Base-by-base conservation (phyloP, 148 eudicot genomes). In the Cornus controversa region DNA sequence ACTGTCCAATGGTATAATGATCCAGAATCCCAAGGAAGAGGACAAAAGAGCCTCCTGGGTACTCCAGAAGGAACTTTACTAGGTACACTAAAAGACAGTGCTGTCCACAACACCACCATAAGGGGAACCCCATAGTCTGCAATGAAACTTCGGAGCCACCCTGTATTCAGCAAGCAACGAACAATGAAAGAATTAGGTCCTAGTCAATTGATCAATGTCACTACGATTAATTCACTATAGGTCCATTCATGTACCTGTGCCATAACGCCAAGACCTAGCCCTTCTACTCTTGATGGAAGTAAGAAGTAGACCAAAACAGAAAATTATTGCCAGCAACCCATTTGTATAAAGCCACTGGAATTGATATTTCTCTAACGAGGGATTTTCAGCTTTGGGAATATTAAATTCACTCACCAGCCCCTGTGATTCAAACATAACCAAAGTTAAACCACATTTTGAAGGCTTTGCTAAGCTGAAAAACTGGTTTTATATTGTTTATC, bases 91-190 rank as follows among this genome's bases (percentile, higher is more conserved):
- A 80, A 94, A 28, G 98, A 94, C 75, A 92, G 11, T 58, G 81
- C 83, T 45, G 98, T 91, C 98, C 98, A 94, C n/a, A 83, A 37
- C 26, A 94, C 76, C 1, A 93, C 88, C 87, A 91, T 83, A 36
- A 93, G 75, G 22, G 97, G 97, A 78, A 94, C 97, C 26, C 98
- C 98, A 77, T 92, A 94, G 83, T 92, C 97, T 75, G 98, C 98
- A 71, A 88, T 86, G 24, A 88, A 85, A 74, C 94, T 85, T 77
- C 97, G 82, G 13, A 86, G 31, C 83, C 87, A 85, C 45, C 92
- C 98, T 94, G 85, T 34, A 71, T 66, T 65, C 14, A 34, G 74
- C 69, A 66, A 22, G 18, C 53, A 67, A 64, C 8, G 73, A 34
- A 40, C 60, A n/a, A 79, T 23, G 27, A 37, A 11, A 47, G 37